Percentiles rank a stretch among this genome's conserved stretches.
These are phyloP conservation scores for Venustampulla echinocandica DNA, from an alignment of 495 filamentous ascomycete genomes.

Conservation along the genomic window DNA sequence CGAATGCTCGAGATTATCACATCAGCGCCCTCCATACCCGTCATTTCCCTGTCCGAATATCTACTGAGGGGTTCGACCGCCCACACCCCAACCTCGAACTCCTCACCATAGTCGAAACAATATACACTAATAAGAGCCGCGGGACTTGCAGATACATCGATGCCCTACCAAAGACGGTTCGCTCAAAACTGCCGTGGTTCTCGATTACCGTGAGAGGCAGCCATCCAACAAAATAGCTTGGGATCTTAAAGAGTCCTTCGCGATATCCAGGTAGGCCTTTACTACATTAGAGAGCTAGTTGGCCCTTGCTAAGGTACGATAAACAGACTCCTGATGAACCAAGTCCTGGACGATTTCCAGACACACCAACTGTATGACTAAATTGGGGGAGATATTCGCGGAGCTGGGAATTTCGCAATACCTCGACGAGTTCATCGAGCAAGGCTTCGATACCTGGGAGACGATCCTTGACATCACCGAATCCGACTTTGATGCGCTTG, in stretches of 20 bases:
- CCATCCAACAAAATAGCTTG: not conserved
- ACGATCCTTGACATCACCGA: slow-evolving; percentile 72
- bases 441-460: slow-evolving; percentile 77
- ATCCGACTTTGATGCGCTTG: slow-evolving; percentile 60
- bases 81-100: no score
- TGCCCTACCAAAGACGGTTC: not conserved
- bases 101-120: no score
- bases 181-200: not conserved
- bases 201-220: not conserved
- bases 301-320: not conserved
- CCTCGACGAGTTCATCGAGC: slow-evolving; percentile 55
- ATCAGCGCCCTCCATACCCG: no score
- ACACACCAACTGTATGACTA: slow-evolving; percentile 39
- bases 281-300: not conserved
- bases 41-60: no score
- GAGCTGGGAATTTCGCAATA: slow-evolving; percentile 70
- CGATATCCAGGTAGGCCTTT: not conserved
- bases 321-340: not conserved
- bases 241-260: not conserved
- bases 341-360: slow-evolving; percentile 24
- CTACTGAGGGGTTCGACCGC: no score
- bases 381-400: slow-evolving; percentile 50
- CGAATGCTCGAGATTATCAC: no score
- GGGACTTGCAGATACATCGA: not conserved
- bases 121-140: no score